A percentile compares a stretch with the other conserved stretches of the same genome.
Evolutionary conservation across 1,139 yeast genomes (phyloP).

Genomic region (Lodderomyces elongisporus): DNA sequence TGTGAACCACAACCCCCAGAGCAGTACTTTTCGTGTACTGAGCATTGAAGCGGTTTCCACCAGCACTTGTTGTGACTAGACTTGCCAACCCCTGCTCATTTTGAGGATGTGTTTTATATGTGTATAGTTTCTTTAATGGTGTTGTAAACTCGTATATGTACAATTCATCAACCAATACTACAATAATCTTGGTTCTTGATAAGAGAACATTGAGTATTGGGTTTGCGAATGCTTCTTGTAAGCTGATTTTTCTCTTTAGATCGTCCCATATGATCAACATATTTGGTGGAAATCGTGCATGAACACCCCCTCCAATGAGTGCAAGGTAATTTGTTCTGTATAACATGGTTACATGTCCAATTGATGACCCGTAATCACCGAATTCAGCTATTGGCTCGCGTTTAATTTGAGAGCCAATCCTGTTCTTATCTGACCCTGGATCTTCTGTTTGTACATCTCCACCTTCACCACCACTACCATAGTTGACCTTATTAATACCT

Average conservation of each 20-base stretch:
- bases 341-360: conserved; percentile 75
- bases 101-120: conserved; percentile 67
- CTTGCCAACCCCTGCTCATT: conserved; percentile 71
- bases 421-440: conserved; percentile 1
- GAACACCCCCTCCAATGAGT: conserved; percentile 80
- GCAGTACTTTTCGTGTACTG: background rate
- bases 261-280: conserved; percentile 90
- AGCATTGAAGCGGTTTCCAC: background rate
- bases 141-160: conserved; percentile 75
- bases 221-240: conserved; percentile 67
- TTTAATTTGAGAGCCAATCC: too few species aligned
- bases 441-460: too few species aligned
- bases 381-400: conserved; percentile 5
- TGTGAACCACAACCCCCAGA: background rate
- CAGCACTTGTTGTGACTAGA: conserved; percentile 31
- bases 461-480: conserved; percentile 4
- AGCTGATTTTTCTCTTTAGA: conserved; percentile 68
- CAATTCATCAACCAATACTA: conserved; percentile 62
- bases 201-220: conserved; percentile 71
- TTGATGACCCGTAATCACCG: conserved; percentile 65
- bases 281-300: conserved; percentile 73
- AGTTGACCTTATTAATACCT: background rate
- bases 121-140: conserved; percentile 66
- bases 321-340: conserved; percentile 88
- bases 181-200: conserved; percentile 71